Evolutionary conservation across 305 asterid species (phyloP).

Genomic region (Caryopteris hybrid): DNA sequence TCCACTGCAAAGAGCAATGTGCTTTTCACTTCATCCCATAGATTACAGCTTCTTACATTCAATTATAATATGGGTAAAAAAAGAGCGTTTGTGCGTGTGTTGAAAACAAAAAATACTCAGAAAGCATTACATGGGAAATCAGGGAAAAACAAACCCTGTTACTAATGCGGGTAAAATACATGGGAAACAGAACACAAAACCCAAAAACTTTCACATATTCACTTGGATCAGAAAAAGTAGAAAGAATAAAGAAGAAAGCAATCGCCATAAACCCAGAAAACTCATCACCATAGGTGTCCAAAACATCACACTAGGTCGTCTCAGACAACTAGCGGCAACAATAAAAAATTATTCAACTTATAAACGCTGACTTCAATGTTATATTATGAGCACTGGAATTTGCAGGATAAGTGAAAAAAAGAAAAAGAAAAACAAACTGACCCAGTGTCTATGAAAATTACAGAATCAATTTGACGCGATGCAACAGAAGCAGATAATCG

Average conservation of each 20-base stretch:
- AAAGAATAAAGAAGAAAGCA: neutral
- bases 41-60: neutral
- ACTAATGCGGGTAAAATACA: neutral
- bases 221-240: neutral
- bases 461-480: neutral
- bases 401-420: neutral
- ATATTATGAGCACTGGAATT: neutral
- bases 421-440: neutral
- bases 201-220: neutral
- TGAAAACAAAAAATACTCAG: neutral
- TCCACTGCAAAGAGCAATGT: neutral
- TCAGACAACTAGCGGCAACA: neutral
- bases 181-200: neutral
- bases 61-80: neutral
- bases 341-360: neutral
- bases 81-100: neutral
- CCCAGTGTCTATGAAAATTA: neutral
- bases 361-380: neutral
- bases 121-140: neutral
- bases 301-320: neutral
- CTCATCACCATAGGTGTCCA: neutral
- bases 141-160: neutral
- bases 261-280: neutral
- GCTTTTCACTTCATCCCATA: neutral
- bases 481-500: neutral